Evolutionary conservation across 768 basidiomycete genomes (phyloP), one percentile per base, ranked within the genome.

Genomic region (Asterophora lycoperdoides): DNA sequence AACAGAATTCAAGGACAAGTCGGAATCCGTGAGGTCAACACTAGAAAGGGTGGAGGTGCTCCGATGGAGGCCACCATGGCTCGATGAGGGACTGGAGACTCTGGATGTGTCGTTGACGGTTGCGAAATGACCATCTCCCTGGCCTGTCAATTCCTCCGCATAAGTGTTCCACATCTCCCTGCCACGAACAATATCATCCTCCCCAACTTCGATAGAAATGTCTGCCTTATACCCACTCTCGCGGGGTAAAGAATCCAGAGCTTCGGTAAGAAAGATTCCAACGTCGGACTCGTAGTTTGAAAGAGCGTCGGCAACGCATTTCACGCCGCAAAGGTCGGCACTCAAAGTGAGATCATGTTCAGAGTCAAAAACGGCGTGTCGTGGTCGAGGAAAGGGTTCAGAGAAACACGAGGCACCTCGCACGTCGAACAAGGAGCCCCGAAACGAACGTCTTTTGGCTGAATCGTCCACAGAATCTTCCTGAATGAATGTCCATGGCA

Each of bases 131-230:
- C 60, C 60, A 9, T 42, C 44, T 29, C 49, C 47, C 19, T 53
- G 56, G 55, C 38, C 62, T 65, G 73, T 62, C 47, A 80, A 61
- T 54, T 67, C 69, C 51, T 69, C 67, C 35, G 74, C 64, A 32
- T 71, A 60, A 18, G 68, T 62, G 15, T 70, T 60, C 78, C 78
- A 81, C 29, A 55, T 63, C 51, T 71, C 60, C 56, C 64, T 72
- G 41, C 59, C 66, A 5, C 57, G 54, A 34, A 57, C 49, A 29
- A 74, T 48, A 14, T 66, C 66, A 9, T 66, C 60, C 43, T 74
- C 67, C 37, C 69, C 63, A 15, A 72, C 53, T n/a, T 54, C 52
- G 18, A 56, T 39, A 37, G 53, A 57, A 29, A 66, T 35, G 41
- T 57, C 53, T 15, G 44, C 33, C 32, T 15, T 36, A 20, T 19